Conservation (phyloP, 495 filamentous ascomycete species). For the Lasiosphaeria hispida region DNA sequence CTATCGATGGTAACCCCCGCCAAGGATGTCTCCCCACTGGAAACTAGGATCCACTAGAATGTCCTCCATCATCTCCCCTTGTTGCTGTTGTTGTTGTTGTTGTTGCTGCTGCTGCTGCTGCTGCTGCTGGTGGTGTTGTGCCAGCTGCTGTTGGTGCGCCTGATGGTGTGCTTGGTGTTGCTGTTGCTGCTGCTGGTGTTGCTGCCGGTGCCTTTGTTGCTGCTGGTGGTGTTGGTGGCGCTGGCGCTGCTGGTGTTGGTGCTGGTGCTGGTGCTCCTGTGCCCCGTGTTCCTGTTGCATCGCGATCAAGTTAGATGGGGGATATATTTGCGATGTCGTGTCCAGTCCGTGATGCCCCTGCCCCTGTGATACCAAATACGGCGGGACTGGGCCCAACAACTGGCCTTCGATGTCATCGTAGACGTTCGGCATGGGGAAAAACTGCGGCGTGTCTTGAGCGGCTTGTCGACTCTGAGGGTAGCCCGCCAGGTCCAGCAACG, state of each 20-base stretch:
- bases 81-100: slow-evolving; percentile 9
- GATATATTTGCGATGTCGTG: slow-evolving; percentile 39
- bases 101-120: slow-evolving; percentile 23
- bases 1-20: slow-evolving; percentile 15
- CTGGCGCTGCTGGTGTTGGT: slow-evolving; percentile 15
- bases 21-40: slow-evolving; percentile 29
- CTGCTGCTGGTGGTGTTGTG: slow-evolving; percentile 14
- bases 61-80: slow-evolving; percentile 39
- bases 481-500: slow-evolving; percentile 58
- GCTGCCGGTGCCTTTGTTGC: slow-evolving; percentile 14
- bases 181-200: slow-evolving; percentile 13
- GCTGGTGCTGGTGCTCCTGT: slow-evolving; percentile 7
- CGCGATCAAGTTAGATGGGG: slow-evolving; percentile 19
- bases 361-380: slow-evolving; percentile 43
- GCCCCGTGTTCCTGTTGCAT: slow-evolving; percentile 21
- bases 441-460: slow-evolving; percentile 28
- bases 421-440: slow-evolving; percentile 37
- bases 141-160: slow-evolving; percentile 25
- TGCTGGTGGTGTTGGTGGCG: slow-evolving; percentile 17
- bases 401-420: slow-evolving; percentile 50
- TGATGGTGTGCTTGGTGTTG: slow-evolving; percentile 25
- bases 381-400: slow-evolving; percentile 44
- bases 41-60: slow-evolving; percentile 35
- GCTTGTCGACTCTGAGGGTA: slow-evolving; percentile 20
- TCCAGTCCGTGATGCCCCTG: slow-evolving; percentile 34